A percentile compares a stretch with the other conserved stretches of the same genome.
Conservation (phyloP, 495 filamentous ascomycete species). For the Aspergillus coremiiformis region DNA sequence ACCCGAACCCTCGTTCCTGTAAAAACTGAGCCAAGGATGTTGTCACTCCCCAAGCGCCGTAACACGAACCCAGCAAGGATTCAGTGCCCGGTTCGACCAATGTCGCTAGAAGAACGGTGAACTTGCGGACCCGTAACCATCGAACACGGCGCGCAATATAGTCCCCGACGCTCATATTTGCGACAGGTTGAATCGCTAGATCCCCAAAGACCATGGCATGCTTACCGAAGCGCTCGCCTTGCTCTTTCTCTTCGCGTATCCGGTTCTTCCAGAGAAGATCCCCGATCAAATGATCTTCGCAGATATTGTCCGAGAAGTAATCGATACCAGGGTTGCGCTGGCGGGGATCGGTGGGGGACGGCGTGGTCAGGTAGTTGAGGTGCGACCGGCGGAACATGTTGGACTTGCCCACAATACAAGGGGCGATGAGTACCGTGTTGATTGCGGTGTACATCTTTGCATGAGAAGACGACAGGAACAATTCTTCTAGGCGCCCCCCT, state of each 20-base stretch:
- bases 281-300: constrained; percentile 94
- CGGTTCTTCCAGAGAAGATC: constrained; percentile 74
- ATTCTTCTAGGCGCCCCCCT: constrained; percentile 86
- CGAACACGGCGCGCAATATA: constrained; percentile 80
- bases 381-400: constrained; percentile 97
- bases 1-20: constrained; percentile 43
- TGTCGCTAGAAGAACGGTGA: constrained; percentile 81
- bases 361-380: constrained; percentile 68
- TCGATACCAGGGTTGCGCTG: constrained; percentile 62
- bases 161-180: constrained; percentile 65
- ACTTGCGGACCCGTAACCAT: constrained; percentile 92
- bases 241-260: constrained; percentile 37
- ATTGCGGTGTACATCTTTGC: constrained; percentile 98
- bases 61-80: constrained; percentile 71
- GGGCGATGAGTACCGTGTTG: constrained; percentile 84
- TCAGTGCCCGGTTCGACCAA: constrained; percentile 94
- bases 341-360: constrained; percentile 23
- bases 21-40: constrained; percentile 57
- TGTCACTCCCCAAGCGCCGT: constrained; percentile 72
- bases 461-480: constrained; percentile 89
- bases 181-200: constrained; percentile 82
- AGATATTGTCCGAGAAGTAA: constrained; percentile 92
- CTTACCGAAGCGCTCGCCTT: constrained; percentile 52
- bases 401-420: constrained; percentile 93
- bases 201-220: constrained; percentile 81